A percentile compares a stretch with the other conserved stretches of the same genome.
Conservation (phyloP, 768 basidiomycete species). For the Suillus fuscotomentosus region DNA sequence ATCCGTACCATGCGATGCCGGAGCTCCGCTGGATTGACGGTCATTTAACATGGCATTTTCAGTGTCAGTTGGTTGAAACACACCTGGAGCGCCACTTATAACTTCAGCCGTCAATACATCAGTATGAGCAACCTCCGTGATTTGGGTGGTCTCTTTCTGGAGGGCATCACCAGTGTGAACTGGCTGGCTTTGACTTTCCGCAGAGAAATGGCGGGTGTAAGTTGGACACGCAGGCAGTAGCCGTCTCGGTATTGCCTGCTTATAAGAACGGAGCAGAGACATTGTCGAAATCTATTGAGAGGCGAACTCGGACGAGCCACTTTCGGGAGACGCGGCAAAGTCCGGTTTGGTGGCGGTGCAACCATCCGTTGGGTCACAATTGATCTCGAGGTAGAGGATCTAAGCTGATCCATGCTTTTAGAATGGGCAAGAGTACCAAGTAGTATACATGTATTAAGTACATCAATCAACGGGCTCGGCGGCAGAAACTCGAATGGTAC, state of each 20-base stretch:
- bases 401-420: neutral
- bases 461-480: neutral
- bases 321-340: neutral
- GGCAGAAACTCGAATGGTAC: neutral
- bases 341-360: conserved; percentile 2
- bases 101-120: conserved; percentile 78
- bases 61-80: conserved; percentile 19
- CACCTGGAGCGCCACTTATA: conserved; percentile 85
- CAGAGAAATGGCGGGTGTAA: conserved; percentile 19
- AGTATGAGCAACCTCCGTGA: conserved; percentile 43
- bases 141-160: conserved; percentile 31
- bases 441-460: neutral
- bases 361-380: neutral
- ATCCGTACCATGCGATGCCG: conserved; percentile 87
- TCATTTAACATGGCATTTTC: neutral
- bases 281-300: conserved; percentile 31
- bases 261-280: conserved; percentile 54
- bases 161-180: conserved; percentile 21
- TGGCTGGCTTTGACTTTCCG: conserved; percentile 14
- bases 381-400: neutral
- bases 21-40: conserved; percentile 59
- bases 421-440: neutral
- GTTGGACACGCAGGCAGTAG: conserved; percentile 14
- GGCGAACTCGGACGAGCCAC: neutral
- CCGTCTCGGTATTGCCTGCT: conserved; percentile 27